Base-by-base conservation (phyloP, 2,329 filamentous ascomycete species). In the Emmonsia crescens region DNA sequence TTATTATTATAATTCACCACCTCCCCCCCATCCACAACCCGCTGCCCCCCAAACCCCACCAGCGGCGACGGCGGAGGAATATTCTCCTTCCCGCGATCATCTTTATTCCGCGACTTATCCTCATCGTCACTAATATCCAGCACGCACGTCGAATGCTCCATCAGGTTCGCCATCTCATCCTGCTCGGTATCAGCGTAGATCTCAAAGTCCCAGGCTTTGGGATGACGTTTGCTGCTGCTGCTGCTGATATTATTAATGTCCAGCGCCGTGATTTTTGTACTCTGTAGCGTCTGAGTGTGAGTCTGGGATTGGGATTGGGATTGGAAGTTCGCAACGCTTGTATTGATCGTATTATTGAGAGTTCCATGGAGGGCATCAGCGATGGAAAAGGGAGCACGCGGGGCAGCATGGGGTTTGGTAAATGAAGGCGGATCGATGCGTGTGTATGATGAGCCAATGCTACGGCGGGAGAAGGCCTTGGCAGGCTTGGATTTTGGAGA, bases 161-260 rank as follows among this genome's bases (percentile, higher is more conserved):
- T 89, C 46, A 96, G 79, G 70, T 96, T 96, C 68, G 91, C 90
- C 75, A 94, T 89, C 72, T 96, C 88, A 71, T 96, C 89, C 72
- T 96, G 89, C 8, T 88, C 84, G 0, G 89, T 91, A 74, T 99
- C 93, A 72, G 96, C 90, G 72, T 96, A 87, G 70, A 99, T 97
- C 63, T 93, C 89, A 72, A 99, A 97, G 78, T 88, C 88, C 92
- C 91, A 96, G 63, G 74, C 72, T 62, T 80, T 82, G 27, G 80
- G 77, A 5, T 76, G 79, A 77, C 62, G 82, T 82, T 40, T 84
- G 81, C 5, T 59, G 65, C 63, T 46, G 64, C 64, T 8, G 59
- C 27, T 42, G 16, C 19, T 42, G 44, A 48, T 21, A 48, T 24
- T 21, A 42, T 42, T 3, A 42, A 6, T 8, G 12, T 52, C 48